Base-by-base conservation (phyloP, 768 basidiomycete genomes). In the Termitomyces heimii region DNA sequence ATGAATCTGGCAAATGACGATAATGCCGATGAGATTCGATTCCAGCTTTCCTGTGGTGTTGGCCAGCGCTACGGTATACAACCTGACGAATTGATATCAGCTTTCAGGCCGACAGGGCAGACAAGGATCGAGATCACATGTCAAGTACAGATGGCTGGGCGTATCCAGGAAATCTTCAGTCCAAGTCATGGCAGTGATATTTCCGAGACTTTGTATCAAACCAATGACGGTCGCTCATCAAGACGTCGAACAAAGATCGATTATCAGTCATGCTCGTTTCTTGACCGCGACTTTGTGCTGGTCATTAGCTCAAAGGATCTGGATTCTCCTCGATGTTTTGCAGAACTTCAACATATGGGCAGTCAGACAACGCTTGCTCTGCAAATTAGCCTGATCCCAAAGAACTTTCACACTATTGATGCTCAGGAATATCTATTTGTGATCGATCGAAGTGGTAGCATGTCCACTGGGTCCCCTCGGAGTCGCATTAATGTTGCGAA, bases 371-470 rank as follows among this genome's bases (percentile, higher is more conserved):
- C 78, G 0, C 62, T 82, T 1, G 82, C 82, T 0, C 67, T 85
- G 70, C 82, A 81, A 40, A 64, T 84, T 34, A 79, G 77, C 0
- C 63, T 86, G n/a, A 75, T 86, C 4, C 83, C 84, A 1, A 78
- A 75, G 43, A 78, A 70, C 20, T 62, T 82, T 4, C 74, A 76
- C 1, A 71, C 72, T 1, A 62, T 82, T 1, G 57, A 57, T 12
- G 63, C 70, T 0, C 83, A 83, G 52, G 85, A 86, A 56, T 86
- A 80, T 54, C 68, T 87, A 0, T 87, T 87, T 59, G 55, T 87
- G 7, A 70, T 87, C 12, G 85, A 87, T 59, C 70, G 83, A 47
- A 82, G 79, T 20, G 77, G 80, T 0, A 83, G 81, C 50, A 86
- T 86, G 85, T 0, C 0, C 0, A 66, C n/a, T 10, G 39, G 39